These are phyloP conservation scores for Phytophthora fragariae DNA, from an alignment of 352 stramenopile genomes.

Conservation along the genomic window DNA sequence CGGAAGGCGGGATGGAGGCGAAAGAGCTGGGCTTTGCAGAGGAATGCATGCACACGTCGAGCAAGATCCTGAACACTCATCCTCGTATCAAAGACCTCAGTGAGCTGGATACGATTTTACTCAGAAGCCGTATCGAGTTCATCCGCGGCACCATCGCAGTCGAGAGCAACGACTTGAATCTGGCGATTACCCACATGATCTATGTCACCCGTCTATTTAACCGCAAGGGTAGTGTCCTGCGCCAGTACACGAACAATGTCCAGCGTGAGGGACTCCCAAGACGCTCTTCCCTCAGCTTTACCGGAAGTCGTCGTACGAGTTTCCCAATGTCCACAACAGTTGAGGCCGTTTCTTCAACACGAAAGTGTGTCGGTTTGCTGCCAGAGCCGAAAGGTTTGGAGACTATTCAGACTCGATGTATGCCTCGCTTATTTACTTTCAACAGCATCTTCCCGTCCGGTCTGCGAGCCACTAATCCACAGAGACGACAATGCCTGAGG, in stretches of 20 bases:
- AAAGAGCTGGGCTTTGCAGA: conserved; percentile 72
- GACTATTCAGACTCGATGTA: conserved; percentile 39
- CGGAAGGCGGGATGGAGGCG: conserved; percentile 61
- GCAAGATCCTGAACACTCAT: conserved; percentile 65
- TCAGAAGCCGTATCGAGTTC: conserved; percentile 79
- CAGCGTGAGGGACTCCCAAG: conserved; percentile 36
- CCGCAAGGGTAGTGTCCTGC: conserved; percentile 66
- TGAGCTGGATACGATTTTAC: conserved; percentile 66
- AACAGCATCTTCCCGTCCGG: conserved; percentile 45
- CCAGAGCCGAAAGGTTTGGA: conserved; percentile 1
- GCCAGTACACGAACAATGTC: conserved; percentile 60
- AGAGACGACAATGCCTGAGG: conserved; percentile 2
- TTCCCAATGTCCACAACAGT: conserved; percentile 27
- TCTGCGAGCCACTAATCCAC: background rate
- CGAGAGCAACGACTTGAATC: conserved; percentile 73
- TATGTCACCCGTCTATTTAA: conserved; percentile 72
- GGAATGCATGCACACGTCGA: conserved; percentile 81
- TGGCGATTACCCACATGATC: conserved; percentile 68
- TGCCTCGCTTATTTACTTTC: conserved; percentile 56
- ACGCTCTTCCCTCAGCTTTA: conserved; percentile 36
- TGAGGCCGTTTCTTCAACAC: conserved; percentile 7
- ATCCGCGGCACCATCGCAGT: conserved; percentile 74
- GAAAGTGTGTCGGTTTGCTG: conserved; percentile 23
- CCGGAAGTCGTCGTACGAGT: conserved; percentile 32
- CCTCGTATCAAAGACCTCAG: conserved; percentile 50